Base-by-base conservation (phyloP, 2,329 filamentous ascomycete species). In the Ophiostoma populinum region DNA sequence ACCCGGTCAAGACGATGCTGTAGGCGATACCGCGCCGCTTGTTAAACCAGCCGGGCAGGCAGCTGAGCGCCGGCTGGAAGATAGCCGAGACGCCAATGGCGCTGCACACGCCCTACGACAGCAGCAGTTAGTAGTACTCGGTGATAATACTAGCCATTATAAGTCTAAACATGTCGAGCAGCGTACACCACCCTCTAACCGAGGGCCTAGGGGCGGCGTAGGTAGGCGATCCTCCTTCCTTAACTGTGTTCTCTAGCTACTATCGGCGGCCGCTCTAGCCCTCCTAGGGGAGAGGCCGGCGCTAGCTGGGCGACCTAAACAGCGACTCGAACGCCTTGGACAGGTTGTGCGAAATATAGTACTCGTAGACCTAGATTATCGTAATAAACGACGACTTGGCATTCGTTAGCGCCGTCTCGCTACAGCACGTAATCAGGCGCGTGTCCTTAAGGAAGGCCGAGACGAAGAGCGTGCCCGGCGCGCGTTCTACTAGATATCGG, bases 331-430 rank as follows among this genome's bases (percentile, higher is more conserved):
- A 98, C 42, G 90, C 83, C 62, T 98, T 98, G 37, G 90, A 67
- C 54, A 98, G 61, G 57, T 98, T 80, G 66, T 98, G 90, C 21
- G 90, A 95, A 51, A 98, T 98, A 56, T 86, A 98, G 65, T 98
- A 98, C 56, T 98, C 90, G 61, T 98, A 98, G 44, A 98, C 90
- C 55, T 98, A 90, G 54, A 98, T 98, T 87, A 95, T 95, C 34
- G 90, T 98, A 46, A 92, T 74, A 51, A 92, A 83, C 1, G 87
- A 94, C 6, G 79, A 69, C 56, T 94, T 94, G 40, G 85, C 80
- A 52, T 98, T 98, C 43, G 78, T 86, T 31, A 98, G 65, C 12
- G 80, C 80, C 1, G 90, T 98, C 58, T 98, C 90, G 58, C 90
- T 90, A 51, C 90, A 98, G 32, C 90, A 73, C 37, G 80, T 90